Evolutionary conservation across 2,329 filamentous ascomycete genomes (phyloP).

Genomic region (Aspergillus sojae): DNA sequence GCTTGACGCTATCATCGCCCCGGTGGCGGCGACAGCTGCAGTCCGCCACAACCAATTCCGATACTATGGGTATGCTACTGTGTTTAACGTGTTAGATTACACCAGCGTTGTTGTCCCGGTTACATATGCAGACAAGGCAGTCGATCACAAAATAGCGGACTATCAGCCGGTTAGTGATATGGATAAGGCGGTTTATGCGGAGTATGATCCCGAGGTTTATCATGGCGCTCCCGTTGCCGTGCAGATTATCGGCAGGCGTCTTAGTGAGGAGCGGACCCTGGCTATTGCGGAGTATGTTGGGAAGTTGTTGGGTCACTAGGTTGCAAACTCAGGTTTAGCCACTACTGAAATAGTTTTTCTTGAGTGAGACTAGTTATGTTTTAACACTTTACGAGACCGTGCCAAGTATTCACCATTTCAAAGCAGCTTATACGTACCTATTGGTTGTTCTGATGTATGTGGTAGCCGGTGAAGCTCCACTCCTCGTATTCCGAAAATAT

Average conservation of each 20-base stretch:
- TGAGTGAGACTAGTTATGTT: background rate
- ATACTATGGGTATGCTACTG: slow-evolving; percentile 30
- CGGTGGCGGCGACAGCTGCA: slow-evolving; percentile 43
- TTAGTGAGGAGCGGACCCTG: slow-evolving; percentile 50
- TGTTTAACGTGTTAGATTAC: slow-evolving; percentile 44
- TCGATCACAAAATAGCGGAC: slow-evolving; percentile 29
- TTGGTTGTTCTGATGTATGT: background rate
- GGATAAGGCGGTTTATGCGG: slow-evolving; percentile 47
- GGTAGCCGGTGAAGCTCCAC: background rate
- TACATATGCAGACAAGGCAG: slow-evolving; percentile 44
- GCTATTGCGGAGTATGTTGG: slow-evolving; percentile 37
- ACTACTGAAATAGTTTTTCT: background rate
- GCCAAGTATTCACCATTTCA: background rate
- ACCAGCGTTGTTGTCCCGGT: slow-evolving; percentile 51
- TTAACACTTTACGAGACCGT: background rate
- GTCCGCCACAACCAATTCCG: slow-evolving; percentile 40
- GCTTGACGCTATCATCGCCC: slow-evolving; percentile 44
- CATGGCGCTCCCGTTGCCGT: slow-evolving; percentile 48
- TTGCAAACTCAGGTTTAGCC: background rate
- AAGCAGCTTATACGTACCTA: background rate
- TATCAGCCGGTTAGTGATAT: slow-evolving; percentile 29
- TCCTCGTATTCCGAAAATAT: background rate
- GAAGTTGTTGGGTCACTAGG: background rate
- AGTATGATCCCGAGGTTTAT: slow-evolving; percentile 51
- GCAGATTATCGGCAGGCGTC: slow-evolving; percentile 48